Percentiles rank a stretch among this genome's conserved stretches.
Evolutionary conservation across 2,329 filamentous ascomycete genomes (phyloP).

Genomic region (Ceratocystis eucalypticola): DNA sequence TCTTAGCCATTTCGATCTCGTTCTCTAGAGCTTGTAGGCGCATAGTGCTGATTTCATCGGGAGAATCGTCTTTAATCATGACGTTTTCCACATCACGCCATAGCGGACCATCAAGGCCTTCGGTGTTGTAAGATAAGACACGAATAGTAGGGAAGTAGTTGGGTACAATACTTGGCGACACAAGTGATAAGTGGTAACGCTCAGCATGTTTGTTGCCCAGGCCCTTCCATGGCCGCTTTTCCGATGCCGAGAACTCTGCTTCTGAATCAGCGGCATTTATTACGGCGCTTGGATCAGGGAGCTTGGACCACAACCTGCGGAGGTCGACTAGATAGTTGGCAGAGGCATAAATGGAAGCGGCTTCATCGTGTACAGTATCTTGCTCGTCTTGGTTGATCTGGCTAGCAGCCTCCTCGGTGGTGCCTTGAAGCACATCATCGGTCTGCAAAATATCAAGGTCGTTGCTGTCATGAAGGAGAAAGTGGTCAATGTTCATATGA

Average conservation of each 20-base stretch:
- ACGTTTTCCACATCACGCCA: constrained; percentile 13
- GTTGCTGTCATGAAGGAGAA: constrained; percentile 75
- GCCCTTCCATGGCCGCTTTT: constrained; percentile 40
- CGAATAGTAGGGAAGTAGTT: constrained; percentile 83
- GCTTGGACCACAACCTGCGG: constrained; percentile 59
- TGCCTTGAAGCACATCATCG: neutral
- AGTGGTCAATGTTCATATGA: constrained; percentile 99
- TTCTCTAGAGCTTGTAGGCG: constrained; percentile 15
- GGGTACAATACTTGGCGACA: constrained; percentile 78
- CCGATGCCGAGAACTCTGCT: constrained; percentile 25
- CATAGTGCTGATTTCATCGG: constrained; percentile 25
- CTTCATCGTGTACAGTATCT: constrained; percentile 25
- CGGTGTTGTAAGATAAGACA: constrained; percentile 91
- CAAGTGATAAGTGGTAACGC: constrained; percentile 66
- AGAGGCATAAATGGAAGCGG: constrained; percentile 25
- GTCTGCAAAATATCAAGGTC: constrained; percentile 47
- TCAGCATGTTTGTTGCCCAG: constrained; percentile 75
- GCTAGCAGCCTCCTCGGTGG: constrained; percentile 56
- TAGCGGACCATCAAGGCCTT: constrained; percentile 51
- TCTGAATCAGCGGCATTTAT: constrained; percentile 17
- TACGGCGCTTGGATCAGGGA: constrained; percentile 42
- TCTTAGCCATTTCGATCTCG: constrained; percentile 23
- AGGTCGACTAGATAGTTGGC: constrained; percentile 68
- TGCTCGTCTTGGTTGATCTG: constrained; percentile 28
- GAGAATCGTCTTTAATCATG: neutral